These are phyloP conservation scores for Thymus mandschuricus DNA, from an alignment of 257 asterid species.

Conservation along the genomic window DNA sequence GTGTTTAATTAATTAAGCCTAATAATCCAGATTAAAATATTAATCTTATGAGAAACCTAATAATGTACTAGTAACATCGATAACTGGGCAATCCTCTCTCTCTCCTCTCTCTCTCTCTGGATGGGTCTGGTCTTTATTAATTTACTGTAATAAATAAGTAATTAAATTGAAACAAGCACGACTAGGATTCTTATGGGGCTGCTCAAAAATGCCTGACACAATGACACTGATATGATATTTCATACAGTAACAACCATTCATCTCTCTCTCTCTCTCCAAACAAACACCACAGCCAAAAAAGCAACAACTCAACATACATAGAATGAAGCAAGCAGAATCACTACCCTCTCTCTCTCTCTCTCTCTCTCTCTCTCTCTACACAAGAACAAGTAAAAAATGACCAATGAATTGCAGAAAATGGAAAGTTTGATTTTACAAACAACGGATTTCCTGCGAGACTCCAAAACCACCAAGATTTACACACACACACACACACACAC, in stretches of 20 bases:
- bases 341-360: background rate
- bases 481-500: background rate
- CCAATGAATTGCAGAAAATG: background rate
- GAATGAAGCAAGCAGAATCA: background rate
- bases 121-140: too few relatives aligned
- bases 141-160: too few relatives aligned
- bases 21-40: background rate
- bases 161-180: conserved; percentile 19
- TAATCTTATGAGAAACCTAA: conserved; percentile 22
- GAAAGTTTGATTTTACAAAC: background rate
- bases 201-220: conserved; percentile 31
- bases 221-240: conserved; percentile 28
- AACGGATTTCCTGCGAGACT: background rate
- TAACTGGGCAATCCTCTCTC: conserved; percentile 17
- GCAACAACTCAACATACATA: background rate
- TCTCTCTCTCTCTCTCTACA: too few relatives aligned
- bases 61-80: conserved; percentile 20
- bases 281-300: background rate
- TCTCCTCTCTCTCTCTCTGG: background rate
- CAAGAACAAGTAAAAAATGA: background rate
- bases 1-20: background rate
- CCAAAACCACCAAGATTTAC: background rate
- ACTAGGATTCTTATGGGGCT: conserved; percentile 23
- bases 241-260: conserved; percentile 9
- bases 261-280: conserved; percentile 19